Evolutionary conservation across 2,329 filamentous ascomycete genomes (phyloP), one percentile per base, ranked within the genome.

Genomic region (Xylaria sp.): DNA sequence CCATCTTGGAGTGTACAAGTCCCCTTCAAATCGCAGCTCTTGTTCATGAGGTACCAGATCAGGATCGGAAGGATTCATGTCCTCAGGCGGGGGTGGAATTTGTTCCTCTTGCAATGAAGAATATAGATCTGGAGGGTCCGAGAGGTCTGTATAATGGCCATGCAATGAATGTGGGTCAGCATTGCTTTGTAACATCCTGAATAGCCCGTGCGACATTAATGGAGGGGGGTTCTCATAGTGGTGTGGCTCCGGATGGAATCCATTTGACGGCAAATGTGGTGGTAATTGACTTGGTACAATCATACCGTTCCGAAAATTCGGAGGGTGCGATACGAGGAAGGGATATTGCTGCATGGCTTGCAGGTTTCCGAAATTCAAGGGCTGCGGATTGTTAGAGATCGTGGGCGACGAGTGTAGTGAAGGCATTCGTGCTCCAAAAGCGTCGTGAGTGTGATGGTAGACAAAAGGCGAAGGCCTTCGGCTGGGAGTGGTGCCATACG

Each of bases 1-100:
- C 90, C 91, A 96, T 68, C 83, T 84, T 1, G 92, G 91, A 1
- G 91, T 94, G 78, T 95, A 95, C 58, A 95, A 77, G 71, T 96
- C 92, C 49, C 90, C 90, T 54, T 88, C 87, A 69, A 93, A 96
- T 48, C 92, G 85, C 61, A 93, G 78, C 67, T 90, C 89, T 73
- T 94, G 91, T 75, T 93, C 90, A 66, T 91, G 90, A 5, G 91
- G 91, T 10, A 89, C 81, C 72, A 93, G 79, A 62, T 92, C 89
- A 1, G 90, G 88, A 70, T 94, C 90, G 2, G 85, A 83, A 2
- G 90, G 90, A 72, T 91, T 90, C 90, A 93, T 92, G 74, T 94
- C 91, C 70, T 92, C 89, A 0, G 90, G 87, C 0, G 91, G 90
- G 6, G 91, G 91, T 6, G 88, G 85, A 1, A 87, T 82, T 64